phyloP scores from a whole-genome alignment of 1,284 basidiomycete genomes.

The Coniophora puteana region DNA sequence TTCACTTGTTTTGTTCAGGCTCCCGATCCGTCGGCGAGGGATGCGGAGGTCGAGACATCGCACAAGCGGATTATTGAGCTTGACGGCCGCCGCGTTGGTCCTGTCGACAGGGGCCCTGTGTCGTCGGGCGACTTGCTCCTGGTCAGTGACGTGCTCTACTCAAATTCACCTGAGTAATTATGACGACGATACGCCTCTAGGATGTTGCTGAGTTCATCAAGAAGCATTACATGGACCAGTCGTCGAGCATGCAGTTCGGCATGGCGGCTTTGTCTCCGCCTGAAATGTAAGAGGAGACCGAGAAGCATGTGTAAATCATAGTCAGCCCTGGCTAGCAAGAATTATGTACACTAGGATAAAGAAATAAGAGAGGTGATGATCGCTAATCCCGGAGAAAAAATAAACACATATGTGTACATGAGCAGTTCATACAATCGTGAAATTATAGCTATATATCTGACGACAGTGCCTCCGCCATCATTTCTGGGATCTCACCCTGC shows the following conservation, averaged over 20 bases:
- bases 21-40: conserved; percentile 36
- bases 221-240: conserved; percentile 55
- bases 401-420: too few species aligned
- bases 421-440: conserved; percentile 8
- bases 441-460: conserved; percentile 1
- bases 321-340: not conserved
- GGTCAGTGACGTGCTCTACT: conserved; percentile 31
- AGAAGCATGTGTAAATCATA: conserved; percentile 6
- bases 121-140: conserved; percentile 56
- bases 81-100: conserved; percentile 73
- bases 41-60: conserved; percentile 21
- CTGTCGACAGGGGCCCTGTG: conserved; percentile 80
- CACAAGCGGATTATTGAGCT: conserved; percentile 66
- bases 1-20: conserved; percentile 83
- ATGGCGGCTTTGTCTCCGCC: conserved; percentile 40
- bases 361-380: too few species aligned
- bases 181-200: conserved; percentile 30
- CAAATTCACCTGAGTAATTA: not conserved
- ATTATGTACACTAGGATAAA: not conserved
- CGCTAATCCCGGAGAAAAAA: too few species aligned
- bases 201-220: conserved; percentile 69
- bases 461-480: conserved; percentile 25
- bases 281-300: too few species aligned
- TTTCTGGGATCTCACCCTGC: conserved; percentile 27
- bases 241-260: conserved; percentile 56